Base-by-base conservation (phyloP, 2,329 filamentous ascomycete genomes). In the Plenodomus lindquistii region DNA sequence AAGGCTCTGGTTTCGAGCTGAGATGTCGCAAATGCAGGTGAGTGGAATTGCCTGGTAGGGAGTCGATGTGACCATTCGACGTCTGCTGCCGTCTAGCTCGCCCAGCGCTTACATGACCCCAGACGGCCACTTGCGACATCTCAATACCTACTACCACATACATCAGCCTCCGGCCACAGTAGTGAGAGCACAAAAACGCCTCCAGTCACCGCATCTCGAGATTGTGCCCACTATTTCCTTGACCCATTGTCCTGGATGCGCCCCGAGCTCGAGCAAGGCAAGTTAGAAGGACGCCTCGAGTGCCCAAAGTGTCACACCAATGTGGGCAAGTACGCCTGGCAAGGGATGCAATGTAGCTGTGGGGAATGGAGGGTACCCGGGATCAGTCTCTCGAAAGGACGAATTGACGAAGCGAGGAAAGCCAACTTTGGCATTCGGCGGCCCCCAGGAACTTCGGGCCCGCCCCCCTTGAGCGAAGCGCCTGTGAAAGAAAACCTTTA, bases 161-260 rank as follows among this genome's bases (percentile, higher is more conserved):
- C 75, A 59, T 60, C 75, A 58, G 61, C 72, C 52, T 40, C 58
- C 8, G 31, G 36, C 19, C 34, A 35, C 29, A 45, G 52, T 44
- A 46, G 50, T 48, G 53, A 61, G 40, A 52, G 21, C 22, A 35
- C 47, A 44, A 44, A 52, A 24, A 47, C 41, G 37, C 36, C 50
- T 45, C 38, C 48, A 24, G 44, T 27, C 39, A 42, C 44, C 18
- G 29, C 59, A 18, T 56, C 67, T 34, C 57, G 66, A 15, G 68
- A 75, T 27, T 99, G 94, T 65, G 87, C 88, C 17, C 93, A 97
- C 72, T 84, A 92, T 70, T 97, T 97, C 73, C 75, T 97, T 55
- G 91, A 97, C 65, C 91, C 94, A 0, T 78, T 99, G 27, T 89
- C 89, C 13, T 99, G 94, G 94, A 99, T 99, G 94, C 85, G 89